Base-by-base conservation (phyloP, 2,329 filamentous ascomycete genomes). In the Xylariaceae sp. region DNA sequence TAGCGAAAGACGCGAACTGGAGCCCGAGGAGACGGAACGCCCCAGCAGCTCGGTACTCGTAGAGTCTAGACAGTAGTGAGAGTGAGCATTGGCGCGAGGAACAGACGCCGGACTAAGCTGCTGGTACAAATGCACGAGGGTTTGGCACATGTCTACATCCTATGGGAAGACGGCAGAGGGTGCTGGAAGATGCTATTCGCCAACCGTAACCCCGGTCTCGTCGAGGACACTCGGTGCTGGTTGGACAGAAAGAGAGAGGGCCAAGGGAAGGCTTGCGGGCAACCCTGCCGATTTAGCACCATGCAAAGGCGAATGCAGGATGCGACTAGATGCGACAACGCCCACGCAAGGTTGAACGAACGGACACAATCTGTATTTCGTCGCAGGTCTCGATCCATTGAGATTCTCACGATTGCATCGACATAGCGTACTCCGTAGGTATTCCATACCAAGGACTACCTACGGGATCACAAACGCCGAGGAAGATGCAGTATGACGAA, bases 91-190 rank as follows among this genome's bases (percentile, higher is more conserved):
- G 54, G 61, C 63, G 64, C 66, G 64, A 69, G 67, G 62, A 63
- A 71, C 66, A 67, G 66, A 65, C 71, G 72, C 74, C 77, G 76
- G 77, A 76, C 76, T 75, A 75, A 77, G 70, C 74, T 76, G 73
- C 73, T 69, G 67, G 73, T 71, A 74, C 73, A 69, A 69, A 66
- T 66, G 66, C 68, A 72, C 70, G 73, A 71, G 69, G 73, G 71
- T 68, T 66, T 65, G 76, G 75, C 75, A 76, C 73, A 71, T 68
- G 64, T 65, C 60, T 67, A 74, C 66, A 69, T 70, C 75, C 75
- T 77, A 77, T 77, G 67, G 73, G 73, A 72, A 67, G 57, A 55
- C 67, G 61, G 69, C 68, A 63, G 66, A 53, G 69, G 61, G 64
- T 64, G 65, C 68, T 71, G 58, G 58, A 60, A 54, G 63, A 71